Conservation (phyloP, 257 asterid genomes). For the Solanum etuberosum region DNA sequence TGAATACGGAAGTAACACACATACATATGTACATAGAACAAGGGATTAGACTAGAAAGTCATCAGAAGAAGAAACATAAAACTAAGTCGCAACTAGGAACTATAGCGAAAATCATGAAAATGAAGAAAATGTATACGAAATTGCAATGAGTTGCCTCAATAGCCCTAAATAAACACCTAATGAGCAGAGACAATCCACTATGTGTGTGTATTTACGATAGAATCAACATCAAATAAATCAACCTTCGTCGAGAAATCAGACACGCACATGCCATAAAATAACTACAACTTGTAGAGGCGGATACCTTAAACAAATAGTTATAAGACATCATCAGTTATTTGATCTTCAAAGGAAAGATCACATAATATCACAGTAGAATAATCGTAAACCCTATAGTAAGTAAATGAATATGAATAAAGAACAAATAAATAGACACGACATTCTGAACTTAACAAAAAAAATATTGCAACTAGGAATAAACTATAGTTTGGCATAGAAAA, state of each 20-base stretch:
- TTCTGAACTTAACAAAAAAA: background rate
- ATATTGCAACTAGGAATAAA: background rate
- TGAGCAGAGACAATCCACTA: background rate
- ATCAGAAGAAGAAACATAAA: background rate
- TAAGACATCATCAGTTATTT: background rate
- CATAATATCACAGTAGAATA: background rate
- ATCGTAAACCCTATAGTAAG: background rate
- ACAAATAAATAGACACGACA: background rate
- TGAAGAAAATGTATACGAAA: background rate
- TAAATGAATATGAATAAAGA: background rate
- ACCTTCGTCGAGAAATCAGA: background rate
- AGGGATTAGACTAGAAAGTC: background rate
- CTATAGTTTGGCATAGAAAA: background rate
- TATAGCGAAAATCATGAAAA: background rate
- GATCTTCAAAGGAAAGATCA: background rate
- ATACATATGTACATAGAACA: background rate
- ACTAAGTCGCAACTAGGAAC: background rate
- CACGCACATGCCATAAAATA: background rate
- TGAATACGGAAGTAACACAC: background rate
- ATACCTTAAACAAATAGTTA: background rate
- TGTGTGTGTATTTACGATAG: background rate
- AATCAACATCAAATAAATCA: background rate
- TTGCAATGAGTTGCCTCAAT: background rate
- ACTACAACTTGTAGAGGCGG: background rate
- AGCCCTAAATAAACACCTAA: background rate